Base-by-base conservation (phyloP, 164 flowering plant genomes). In the Vitis riparia region DNA sequence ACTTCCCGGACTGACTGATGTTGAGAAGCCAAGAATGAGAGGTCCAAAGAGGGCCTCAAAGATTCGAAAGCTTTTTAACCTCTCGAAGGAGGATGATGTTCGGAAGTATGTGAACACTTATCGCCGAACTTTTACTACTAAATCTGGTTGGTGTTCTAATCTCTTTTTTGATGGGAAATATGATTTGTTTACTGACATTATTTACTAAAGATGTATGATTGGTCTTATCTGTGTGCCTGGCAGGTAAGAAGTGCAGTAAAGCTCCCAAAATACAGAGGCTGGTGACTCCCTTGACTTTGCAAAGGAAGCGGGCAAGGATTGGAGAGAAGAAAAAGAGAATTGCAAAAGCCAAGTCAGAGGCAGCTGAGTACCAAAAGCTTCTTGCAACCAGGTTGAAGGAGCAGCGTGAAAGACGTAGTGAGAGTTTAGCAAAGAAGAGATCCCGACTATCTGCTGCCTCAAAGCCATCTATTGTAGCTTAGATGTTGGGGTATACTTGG, bases 1-100 rank as follows among this genome's bases (percentile, higher is more conserved):
- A 66, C 85, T 88, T 27, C 89, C 92, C 59, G 92, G 92, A 3
- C 60, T 88, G 61, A 88, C 92, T 13, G 88, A 86, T 65, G 77
- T 73, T 11, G 89, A 88, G 83, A 86, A 86, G 57, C 92, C 92
- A 23, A 84, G 89, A 56, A 86, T 84, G 89, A 84, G 92, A 60
- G 89, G 92, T 63, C 92, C 89, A 32, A 88, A 88, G 81, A 88
- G 89, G 71, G 89, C 90, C 59, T 82, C 90, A 6, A 88, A 88
- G 81, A 86, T 88, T 77, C 64, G 92, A 51, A 88, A 86, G 62
- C 85, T 86, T 62, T 88, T 88, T 69, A 85, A 88, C 77, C 87
- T 88, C 16, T 79, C 87, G 50, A 85, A 86, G 72, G 83, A 86
- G 51, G 89, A 88, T 75, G 90, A 88, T 80, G 92, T 88, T 12